Conservation (phyloP, 345 rosid genomes). For the Xanthoceras sorbifolium region DNA sequence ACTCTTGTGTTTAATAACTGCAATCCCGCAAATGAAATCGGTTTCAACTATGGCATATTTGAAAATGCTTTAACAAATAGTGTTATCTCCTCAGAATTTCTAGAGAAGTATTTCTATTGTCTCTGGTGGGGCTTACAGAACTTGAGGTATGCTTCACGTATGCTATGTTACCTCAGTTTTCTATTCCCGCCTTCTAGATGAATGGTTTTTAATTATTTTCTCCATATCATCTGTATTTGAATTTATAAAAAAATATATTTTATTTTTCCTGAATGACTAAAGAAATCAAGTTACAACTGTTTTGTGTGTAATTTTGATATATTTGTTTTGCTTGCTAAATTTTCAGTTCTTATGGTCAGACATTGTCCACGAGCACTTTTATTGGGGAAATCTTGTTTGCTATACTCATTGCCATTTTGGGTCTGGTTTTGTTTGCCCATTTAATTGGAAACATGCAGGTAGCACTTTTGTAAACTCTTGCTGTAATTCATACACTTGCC, state of each 20-base stretch:
- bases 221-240: too few species aligned
- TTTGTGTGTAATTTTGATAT: not conserved
- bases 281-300: too few species aligned
- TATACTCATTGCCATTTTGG: conserved; percentile 46
- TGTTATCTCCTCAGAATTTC: conserved; percentile 52
- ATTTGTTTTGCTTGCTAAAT: not conserved
- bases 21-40: conserved; percentile 36
- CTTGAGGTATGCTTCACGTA: conserved; percentile 51
- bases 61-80: conserved; percentile 53
- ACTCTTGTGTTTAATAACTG: conserved; percentile 62
- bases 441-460: conserved; percentile 68
- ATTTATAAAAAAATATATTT: too few species aligned
- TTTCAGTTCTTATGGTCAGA: conserved; percentile 53
- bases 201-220: too few species aligned
- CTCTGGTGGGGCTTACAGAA: conserved; percentile 94
- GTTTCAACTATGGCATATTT: conserved; percentile 66
- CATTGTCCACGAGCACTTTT: conserved; percentile 43
- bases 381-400: conserved; percentile 51
- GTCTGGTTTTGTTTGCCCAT: conserved; percentile 52
- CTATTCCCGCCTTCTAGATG: not conserved
- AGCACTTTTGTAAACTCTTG: not conserved
- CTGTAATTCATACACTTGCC: too few species aligned
- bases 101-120: conserved; percentile 76
- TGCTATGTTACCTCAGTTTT: not conserved
- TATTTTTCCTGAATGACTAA: too few species aligned